phyloP scores from a whole-genome alignment of 495 filamentous ascomycete genomes.

The Penicillium waksmanii region DNA sequence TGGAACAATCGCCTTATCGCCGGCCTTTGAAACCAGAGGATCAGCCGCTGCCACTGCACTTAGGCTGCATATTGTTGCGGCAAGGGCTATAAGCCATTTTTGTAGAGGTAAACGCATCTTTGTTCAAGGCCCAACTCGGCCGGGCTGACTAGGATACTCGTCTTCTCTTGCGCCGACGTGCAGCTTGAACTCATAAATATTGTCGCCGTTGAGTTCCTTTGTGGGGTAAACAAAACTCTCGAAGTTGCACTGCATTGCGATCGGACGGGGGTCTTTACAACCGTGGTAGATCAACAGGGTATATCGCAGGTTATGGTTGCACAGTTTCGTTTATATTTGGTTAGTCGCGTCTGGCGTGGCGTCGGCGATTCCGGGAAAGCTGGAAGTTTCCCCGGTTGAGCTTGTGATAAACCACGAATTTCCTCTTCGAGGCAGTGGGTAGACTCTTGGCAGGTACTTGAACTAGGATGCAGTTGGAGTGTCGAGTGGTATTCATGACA shows the following conservation, averaged over 20 bases:
- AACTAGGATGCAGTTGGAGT: not conserved
- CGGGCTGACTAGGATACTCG: not conserved
- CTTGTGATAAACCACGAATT: constrained; percentile 7
- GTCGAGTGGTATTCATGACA: constrained; percentile 5
- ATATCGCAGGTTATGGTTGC: constrained; percentile 5
- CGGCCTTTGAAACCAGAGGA: constrained; percentile 22
- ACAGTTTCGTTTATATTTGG: not conserved
- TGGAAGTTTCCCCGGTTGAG: constrained; percentile 13
- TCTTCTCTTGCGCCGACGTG: not conserved
- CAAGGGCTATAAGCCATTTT: not conserved
- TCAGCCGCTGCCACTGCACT: not conserved
- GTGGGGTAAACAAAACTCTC: not conserved
- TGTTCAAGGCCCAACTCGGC: not conserved
- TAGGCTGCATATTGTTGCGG: constrained; percentile 3
- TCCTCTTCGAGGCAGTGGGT: constrained; percentile 6
- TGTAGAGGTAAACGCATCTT: not conserved
- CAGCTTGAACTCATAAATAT: not conserved
- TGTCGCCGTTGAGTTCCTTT: not conserved
- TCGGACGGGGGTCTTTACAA: constrained; percentile 7
- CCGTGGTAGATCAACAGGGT: constrained; percentile 10
- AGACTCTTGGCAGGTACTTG: not conserved
- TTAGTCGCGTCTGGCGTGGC: not conserved
- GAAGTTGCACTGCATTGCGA: constrained; percentile 13
- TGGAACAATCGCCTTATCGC: constrained; percentile 49
- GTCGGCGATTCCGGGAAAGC: constrained; percentile 21